These are phyloP conservation scores for Neurospora discreta DNA, from an alignment of 495 filamentous ascomycete genomes.

Conservation along the genomic window DNA sequence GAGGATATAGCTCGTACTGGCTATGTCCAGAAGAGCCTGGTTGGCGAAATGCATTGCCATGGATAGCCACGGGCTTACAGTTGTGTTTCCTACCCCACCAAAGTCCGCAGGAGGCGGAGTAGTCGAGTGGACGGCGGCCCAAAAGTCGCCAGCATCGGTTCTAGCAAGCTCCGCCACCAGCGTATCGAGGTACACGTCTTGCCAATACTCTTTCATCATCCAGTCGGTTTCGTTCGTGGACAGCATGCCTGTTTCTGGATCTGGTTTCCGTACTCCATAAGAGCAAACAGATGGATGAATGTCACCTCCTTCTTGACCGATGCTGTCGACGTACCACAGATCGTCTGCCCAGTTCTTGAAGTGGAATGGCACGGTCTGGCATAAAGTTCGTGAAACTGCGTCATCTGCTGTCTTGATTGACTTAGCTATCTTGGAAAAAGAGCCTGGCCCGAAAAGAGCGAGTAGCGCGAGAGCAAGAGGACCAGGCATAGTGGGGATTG, in stretches of 20 bases:
- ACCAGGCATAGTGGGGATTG: neutral
- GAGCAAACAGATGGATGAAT: neutral
- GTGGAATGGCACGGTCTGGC: neutral
- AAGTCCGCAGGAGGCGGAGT: neutral
- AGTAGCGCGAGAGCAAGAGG: neutral
- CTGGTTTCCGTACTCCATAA: neutral
- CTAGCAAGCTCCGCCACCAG: neutral
- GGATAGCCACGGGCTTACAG: neutral
- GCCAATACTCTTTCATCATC: neutral
- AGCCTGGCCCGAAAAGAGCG: neutral
- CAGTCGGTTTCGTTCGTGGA: neutral
- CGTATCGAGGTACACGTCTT: neutral
- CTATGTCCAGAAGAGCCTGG: neutral
- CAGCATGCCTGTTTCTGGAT: neutral
- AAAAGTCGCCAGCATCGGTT: neutral
- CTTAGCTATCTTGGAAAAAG: neutral
- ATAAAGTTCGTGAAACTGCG: neutral
- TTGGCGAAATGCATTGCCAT: conserved; percentile 2
- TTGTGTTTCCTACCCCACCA: neutral
- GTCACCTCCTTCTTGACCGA: neutral
- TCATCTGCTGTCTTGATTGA: neutral
- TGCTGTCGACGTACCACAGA: neutral
- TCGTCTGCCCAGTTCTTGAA: neutral
- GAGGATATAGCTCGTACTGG: neutral
- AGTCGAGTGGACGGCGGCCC: neutral